Conservation (phyloP, 805 yeast species). For the Yamadazyma scolyti region DNA sequence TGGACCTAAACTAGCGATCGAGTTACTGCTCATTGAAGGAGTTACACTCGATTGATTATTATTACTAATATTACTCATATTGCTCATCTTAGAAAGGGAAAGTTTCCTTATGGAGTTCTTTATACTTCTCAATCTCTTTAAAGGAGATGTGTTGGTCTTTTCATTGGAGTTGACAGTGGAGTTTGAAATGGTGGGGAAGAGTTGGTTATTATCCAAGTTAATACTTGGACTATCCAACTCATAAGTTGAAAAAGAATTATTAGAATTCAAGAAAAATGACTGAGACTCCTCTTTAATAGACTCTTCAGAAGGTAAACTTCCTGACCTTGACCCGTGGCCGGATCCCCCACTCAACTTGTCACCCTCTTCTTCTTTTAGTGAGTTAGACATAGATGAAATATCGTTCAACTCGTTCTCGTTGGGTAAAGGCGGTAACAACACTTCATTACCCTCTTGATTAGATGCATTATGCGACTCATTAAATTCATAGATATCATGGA, state of each 20-base stretch:
- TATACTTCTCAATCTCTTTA: conserved; percentile 33
- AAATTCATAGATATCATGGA: background rate
- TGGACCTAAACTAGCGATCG: too few species aligned
- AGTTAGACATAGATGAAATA: background rate
- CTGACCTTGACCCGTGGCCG: background rate
- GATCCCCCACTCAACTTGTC: background rate
- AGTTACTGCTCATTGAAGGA: too few species aligned
- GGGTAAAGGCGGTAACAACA: conserved; percentile 28
- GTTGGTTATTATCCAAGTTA: conserved; percentile 17
- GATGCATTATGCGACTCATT: too few species aligned
- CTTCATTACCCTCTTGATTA: conserved; percentile 12
- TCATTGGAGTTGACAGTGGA: conserved; percentile 1
- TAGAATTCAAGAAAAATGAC: conserved; percentile 7
- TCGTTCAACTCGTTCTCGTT: conserved; percentile 11
- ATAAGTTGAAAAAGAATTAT: conserved; percentile 15
- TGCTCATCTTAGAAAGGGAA: conserved; percentile 16
- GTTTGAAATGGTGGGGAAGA: conserved; percentile 11
- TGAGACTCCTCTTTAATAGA: too few species aligned
- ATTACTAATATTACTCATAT: background rate
- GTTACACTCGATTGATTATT: too few species aligned
- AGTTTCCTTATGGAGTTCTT: conserved; percentile 37
- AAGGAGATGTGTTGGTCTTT: conserved; percentile 19
- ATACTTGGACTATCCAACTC: conserved; percentile 21
- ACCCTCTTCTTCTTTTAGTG: conserved; percentile 1
- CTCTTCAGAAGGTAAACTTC: too few species aligned